A percentile compares a stretch with the other conserved stretches of the same genome.
phyloP scores from a whole-genome alignment of 2,329 filamentous ascomycete genomes.

The Aspergillus carbonarius region DNA sequence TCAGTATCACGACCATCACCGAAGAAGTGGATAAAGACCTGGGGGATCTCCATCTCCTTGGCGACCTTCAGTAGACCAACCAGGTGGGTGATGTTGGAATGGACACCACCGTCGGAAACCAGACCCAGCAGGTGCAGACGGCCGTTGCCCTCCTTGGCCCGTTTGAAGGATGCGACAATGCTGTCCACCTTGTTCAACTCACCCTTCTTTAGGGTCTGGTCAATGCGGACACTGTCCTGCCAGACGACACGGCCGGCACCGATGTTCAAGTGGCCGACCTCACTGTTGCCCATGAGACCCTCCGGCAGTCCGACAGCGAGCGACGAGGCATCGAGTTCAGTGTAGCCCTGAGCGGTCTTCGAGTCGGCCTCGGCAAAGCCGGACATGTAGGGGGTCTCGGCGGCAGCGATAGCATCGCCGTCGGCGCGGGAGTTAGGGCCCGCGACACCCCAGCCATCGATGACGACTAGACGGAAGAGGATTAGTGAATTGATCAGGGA shows the following conservation, averaged over 20 bases:
- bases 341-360: slow-evolving; percentile 78
- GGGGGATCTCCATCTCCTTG: slow-evolving; percentile 80
- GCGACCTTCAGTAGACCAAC: slow-evolving; percentile 84
- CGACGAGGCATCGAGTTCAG: slow-evolving; percentile 92
- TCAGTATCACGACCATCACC: slow-evolving; percentile 97
- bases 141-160: slow-evolving; percentile 83
- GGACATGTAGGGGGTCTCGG: slow-evolving; percentile 94
- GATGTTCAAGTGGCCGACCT: slow-evolving; percentile 98
- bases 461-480: slow-evolving; percentile 69
- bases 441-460: slow-evolving; percentile 96
- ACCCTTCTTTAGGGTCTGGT: slow-evolving; percentile 83
- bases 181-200: slow-evolving; percentile 74
- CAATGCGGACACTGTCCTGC: slow-evolving; percentile 97
- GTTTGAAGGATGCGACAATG: slow-evolving; percentile 73
- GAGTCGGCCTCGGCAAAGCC: slow-evolving; percentile 66
- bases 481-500: slow-evolving; percentile 17
- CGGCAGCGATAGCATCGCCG: slow-evolving; percentile 93
- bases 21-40: slow-evolving; percentile 99
- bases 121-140: slow-evolving; percentile 89
- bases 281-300: slow-evolving; percentile 97
- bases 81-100: slow-evolving; percentile 93
- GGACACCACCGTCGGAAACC: slow-evolving; percentile 92
- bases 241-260: slow-evolving; percentile 96
- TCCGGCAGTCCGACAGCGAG: slow-evolving; percentile 93
- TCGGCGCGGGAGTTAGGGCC: slow-evolving; percentile 75